Conservation (phyloP, 2,329 filamentous ascomycete genomes). For the Phaeosphaeriaceae sp. region DNA sequence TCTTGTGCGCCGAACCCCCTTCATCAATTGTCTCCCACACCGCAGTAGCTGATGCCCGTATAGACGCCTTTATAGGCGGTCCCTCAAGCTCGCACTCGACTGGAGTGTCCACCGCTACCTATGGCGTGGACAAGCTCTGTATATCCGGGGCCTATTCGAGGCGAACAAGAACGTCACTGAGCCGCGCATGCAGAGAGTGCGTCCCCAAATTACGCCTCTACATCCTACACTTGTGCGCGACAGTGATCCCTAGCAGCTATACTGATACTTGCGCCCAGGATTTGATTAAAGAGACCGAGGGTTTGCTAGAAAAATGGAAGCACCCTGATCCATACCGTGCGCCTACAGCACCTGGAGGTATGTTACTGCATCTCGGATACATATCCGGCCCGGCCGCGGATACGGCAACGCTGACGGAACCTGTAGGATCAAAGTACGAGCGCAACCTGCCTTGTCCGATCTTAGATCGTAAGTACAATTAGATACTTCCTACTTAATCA, state of each 20-base stretch:
- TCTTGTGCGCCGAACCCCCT: slow-evolving; percentile 39
- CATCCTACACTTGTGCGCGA: neutral
- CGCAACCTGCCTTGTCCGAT: slow-evolving; percentile 84
- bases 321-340: slow-evolving; percentile 92
- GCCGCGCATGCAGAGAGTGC: slow-evolving; percentile 83
- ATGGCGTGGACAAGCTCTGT: slow-evolving; percentile 95
- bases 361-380: slow-evolving; percentile 23
- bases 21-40: slow-evolving; percentile 14
- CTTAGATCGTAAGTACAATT: slow-evolving; percentile 73
- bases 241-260: neutral
- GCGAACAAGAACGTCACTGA: slow-evolving; percentile 86
- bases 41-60: slow-evolving; percentile 35
- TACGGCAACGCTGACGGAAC: slow-evolving; percentile 23
- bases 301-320: slow-evolving; percentile 90
- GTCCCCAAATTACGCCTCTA: slow-evolving; percentile 23
- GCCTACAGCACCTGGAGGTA: slow-evolving; percentile 93
- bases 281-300: slow-evolving; percentile 85
- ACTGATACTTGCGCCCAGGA: slow-evolving; percentile 61
- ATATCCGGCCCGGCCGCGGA: slow-evolving; percentile 29
- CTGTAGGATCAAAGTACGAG: slow-evolving; percentile 91
- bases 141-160: slow-evolving; percentile 94
- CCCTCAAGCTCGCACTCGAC: slow-evolving; percentile 90
- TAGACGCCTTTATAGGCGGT: slow-evolving; percentile 84
- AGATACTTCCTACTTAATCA: neutral
- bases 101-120: slow-evolving; percentile 93